These are phyloP conservation scores for Suhomyces anneliseae DNA, from an alignment of 1,139 yeast species.

Conservation along the genomic window DNA sequence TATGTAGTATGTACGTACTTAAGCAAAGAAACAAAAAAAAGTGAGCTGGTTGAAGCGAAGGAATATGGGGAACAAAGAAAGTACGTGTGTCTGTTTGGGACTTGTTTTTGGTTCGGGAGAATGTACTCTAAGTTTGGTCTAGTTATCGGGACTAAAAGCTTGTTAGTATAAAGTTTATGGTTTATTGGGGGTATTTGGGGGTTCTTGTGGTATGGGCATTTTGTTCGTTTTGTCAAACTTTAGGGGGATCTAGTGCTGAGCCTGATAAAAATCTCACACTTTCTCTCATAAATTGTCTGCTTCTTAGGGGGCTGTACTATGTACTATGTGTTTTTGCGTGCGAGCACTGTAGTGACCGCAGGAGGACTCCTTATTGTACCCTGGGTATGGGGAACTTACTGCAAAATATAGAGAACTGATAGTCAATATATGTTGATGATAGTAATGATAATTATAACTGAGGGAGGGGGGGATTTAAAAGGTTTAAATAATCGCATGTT, in stretches of 20 bases:
- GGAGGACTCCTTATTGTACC: neutral
- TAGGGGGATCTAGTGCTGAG: too few species aligned
- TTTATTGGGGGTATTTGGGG: neutral
- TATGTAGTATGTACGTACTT: neutral
- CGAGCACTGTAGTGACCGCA: constrained; percentile 2
- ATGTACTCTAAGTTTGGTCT: neutral
- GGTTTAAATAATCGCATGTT: neutral
- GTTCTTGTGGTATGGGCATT: neutral
- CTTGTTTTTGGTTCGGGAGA: too few species aligned
- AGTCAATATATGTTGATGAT: neutral
- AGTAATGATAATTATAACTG: neutral
- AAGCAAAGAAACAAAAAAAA: neutral
- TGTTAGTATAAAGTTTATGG: too few species aligned
- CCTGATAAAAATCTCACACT: too few species aligned
- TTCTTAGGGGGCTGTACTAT: constrained; percentile 6
- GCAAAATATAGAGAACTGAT: neutral
- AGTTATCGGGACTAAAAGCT: too few species aligned
- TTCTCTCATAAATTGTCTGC: neutral
- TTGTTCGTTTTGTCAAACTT: too few species aligned
- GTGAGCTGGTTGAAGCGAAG: neutral
- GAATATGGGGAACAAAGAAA: neutral
- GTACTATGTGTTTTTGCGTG: constrained; percentile 2
- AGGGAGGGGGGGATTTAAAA: neutral
- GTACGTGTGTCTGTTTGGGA: too few species aligned
- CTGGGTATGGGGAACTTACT: neutral